Evolutionary conservation across 169 alveolate species (phyloP), one percentile per base, ranked within the genome.

Genomic region (Theileria annulata): DNA sequence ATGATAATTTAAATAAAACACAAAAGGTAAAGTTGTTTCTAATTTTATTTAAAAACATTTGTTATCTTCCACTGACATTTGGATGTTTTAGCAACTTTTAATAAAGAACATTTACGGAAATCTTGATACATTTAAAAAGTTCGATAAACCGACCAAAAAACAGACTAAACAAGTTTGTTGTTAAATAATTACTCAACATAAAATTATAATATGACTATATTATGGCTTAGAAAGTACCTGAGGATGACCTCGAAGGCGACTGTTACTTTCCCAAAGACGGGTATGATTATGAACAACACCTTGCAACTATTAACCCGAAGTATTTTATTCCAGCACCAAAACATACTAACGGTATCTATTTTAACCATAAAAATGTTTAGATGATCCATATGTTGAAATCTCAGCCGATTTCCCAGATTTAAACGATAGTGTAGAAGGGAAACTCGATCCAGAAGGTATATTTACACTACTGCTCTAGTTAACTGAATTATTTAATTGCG

Each of bases 251-350:
- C 35, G 94, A 89, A 35, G 94, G 90, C 27, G 94, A 89, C 62
- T 90, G 94, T 56, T 90, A 90, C 75, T 90, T 90, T 75, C 94
- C 94, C 37, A 76, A 84, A 77, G 94, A 90, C 66, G 94, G 93
- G 5, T 90, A 90, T 75, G 92, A 90, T 60, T 90, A 90, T 71
- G 88, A 85, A 70, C 92, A 90, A 47, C 94, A 90, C 74, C 71
- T 90, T 69, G 90, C 87, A 48, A 80, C 88, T 4, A 84, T 87
- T 56, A 90, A 83, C 47, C 80, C 80, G 28, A 67, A 75, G n/a
- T 77, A 90, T 75, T 90, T 90, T 72, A 83, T 87, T 33, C 91
- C 87, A 51, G 71, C 79, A 30, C 68, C 48, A 0, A 31, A 28
- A 15, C 51, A 15, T 17, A 64, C 68, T 2, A 63, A 4, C 12